Base-by-base conservation (phyloP, 108 stramenopile genomes). In the Cyclotella distinguenda region DNA sequence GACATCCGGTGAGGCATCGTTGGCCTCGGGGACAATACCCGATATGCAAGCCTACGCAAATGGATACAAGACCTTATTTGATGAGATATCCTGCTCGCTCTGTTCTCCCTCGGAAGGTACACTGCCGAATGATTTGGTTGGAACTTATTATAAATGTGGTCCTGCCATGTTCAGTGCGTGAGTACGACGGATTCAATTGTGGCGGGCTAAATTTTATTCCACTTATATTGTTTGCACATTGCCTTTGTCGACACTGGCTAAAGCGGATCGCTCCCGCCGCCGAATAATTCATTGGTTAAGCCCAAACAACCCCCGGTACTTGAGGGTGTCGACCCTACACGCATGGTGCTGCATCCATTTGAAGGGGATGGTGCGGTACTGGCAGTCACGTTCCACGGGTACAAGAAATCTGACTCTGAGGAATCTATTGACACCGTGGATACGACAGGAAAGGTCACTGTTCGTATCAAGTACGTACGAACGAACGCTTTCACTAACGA, bases 131-230 rank as follows among this genome's bases (percentile, higher is more conserved):
- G 91, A 92, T 69, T 63, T 92, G 47, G 62, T 78, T 35, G 91
- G 91, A 32, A 87, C 83, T 1, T 92, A 92, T 63, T 92, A 76
- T 61, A 85, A 79, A 54, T 68, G 72, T 51, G 91, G 91, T 26
- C 91, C 91, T 9, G 88, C 88, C 70, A 92, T 92, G 91, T 92
- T 92, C 59, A 85, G 83, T 65, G 91, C 91, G 63, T 64, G 39
- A 64, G 63, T 64, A 2, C 11, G 5, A 31, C 23, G 10, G n/a
- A 7, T 58, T 26, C 9, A 11, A 15, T 21, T 42, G 25, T 42
- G 6, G 23, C 13, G 3, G 40, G 16, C 18, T 58, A 7, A 6
- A 26, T 21, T 23, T 23, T 3, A 13, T 13, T 30, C 52, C 18
- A 49, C 21, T 11, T 52, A 27, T 8, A 26, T 52, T 26, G 8